These are phyloP conservation scores for Chaetomiaceae sp. DNA, from an alignment of 2,329 filamentous ascomycete genomes.

Conservation along the genomic window DNA sequence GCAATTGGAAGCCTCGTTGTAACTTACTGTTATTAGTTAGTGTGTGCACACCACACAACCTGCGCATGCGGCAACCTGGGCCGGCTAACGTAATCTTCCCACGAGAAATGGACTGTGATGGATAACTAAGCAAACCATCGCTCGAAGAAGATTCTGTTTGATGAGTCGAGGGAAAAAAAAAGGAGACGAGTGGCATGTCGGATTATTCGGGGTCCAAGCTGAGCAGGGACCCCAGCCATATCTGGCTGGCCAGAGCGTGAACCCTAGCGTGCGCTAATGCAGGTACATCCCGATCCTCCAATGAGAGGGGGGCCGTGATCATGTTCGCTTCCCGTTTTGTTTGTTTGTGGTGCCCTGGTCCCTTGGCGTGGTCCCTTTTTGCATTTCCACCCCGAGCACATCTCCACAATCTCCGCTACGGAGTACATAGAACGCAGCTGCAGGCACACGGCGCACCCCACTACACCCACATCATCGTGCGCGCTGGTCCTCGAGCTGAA, in stretches of 20 bases:
- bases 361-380: too few species aligned
- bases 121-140: too few species aligned
- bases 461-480: too few species aligned
- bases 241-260: not conserved
- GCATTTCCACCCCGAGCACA: not conserved
- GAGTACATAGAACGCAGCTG: too few species aligned
- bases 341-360: not conserved
- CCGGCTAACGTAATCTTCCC: too few species aligned
- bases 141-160: too few species aligned
- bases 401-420: too few species aligned
- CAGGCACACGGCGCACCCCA: not conserved
- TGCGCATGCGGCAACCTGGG: too few species aligned
- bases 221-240: not conserved
- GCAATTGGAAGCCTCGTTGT: too few species aligned
- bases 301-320: not conserved
- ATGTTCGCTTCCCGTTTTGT: constrained; percentile 9
- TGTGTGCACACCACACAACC: too few species aligned
- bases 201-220: constrained; percentile 6
- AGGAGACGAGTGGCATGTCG: not conserved
- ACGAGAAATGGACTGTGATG: too few species aligned
- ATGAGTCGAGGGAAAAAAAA: not conserved
- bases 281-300: constrained; percentile 4
- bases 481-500: constrained; percentile 4
- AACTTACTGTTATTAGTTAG: too few species aligned
- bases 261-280: constrained; percentile 9